Conservation (phyloP, 129 eudicot genomes). For the Sambucus nigra region DNA sequence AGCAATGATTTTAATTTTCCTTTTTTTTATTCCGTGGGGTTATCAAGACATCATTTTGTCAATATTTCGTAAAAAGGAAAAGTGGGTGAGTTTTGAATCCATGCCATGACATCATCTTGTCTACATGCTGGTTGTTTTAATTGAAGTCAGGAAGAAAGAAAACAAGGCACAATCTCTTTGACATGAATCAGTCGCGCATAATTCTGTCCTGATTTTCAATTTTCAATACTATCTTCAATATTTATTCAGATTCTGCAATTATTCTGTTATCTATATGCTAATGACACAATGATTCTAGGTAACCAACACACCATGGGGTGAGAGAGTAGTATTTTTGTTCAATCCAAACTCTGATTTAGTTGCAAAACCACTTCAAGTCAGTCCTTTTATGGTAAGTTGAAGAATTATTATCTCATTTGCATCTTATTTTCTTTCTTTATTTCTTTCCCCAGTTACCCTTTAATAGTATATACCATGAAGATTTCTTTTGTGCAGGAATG, state of each 20-base stretch:
- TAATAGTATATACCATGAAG: constrained; percentile 1
- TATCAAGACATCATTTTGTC: too few species aligned
- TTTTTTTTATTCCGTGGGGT: too few species aligned
- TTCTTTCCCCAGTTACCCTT: neutral
- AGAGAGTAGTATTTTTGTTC: constrained; percentile 70
- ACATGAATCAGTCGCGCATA: too few species aligned
- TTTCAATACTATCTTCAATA: neutral
- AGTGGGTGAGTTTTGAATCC: too few species aligned
- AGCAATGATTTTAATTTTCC: too few species aligned
- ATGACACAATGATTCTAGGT: constrained; percentile 35
- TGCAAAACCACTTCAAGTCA: constrained; percentile 91
- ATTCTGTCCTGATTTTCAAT: neutral
- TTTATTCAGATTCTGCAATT: too few species aligned
- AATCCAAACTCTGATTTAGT: constrained; percentile 66
- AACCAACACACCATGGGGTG: constrained; percentile 99
- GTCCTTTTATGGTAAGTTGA: constrained; percentile 87
- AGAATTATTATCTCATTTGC: neutral
- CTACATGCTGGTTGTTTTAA: too few species aligned
- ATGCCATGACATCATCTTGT: too few species aligned
- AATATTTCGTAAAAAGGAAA: too few species aligned
- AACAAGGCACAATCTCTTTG: too few species aligned
- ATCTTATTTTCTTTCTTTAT: neutral
- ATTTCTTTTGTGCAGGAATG: too few species aligned
- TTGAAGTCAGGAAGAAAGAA: too few species aligned
- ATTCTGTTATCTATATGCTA: constrained; percentile 3